Base-by-base conservation (phyloP, 139 green algal species). In the Asterochloris erici region DNA sequence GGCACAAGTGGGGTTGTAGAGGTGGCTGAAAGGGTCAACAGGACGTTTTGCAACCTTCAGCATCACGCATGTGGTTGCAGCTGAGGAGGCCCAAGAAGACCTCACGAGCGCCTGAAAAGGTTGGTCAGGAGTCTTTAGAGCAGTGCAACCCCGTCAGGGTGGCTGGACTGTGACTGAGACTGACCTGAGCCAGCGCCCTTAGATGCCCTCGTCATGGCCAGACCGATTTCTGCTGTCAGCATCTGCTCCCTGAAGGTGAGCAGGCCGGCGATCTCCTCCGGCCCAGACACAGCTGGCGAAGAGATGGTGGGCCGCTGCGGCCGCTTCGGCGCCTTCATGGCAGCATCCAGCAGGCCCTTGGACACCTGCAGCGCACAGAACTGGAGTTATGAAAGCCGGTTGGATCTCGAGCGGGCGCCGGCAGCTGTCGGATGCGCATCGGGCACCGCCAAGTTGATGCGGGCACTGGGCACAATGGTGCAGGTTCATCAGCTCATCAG, bases 191-290 rank as follows among this genome's bases (percentile, higher is more conserved):
- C 81, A 28, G 84, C 86, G 23, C 74, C 77, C 27, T 84, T 76
- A 15, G 79, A 73, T 26, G 91, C 91, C 0, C 74, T 61, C 12
- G 82, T 85, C 79, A 94, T 90, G 0, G 84, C 86, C 12, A 63
- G 79, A 0, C 82, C 89, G 61, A 94, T 38, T 84, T 89, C 74
- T 0, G 78, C 85, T 15, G 81, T 85, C 77, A 91, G 77, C 21
- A 29, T 77, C 38, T 85, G 78, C 63, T 85, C 83, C 13, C 86
- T 83, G 77, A 81, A 91, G 14, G n/a, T 47, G 84, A 95, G 89
- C 85, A 96, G 86, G 70, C 77, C 21, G 11, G 9, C 14, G 19
- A 86, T 68, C 66, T 16, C n/a, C 11, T 19, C 24, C 14, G 73
- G 74, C 24, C 15, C 47, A 29, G n/a, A 47, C 60, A 90, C 75